These are phyloP conservation scores for Trametes hirsuta DNA, from an alignment of 1,284 basidiomycete species.

Conservation along the genomic window DNA sequence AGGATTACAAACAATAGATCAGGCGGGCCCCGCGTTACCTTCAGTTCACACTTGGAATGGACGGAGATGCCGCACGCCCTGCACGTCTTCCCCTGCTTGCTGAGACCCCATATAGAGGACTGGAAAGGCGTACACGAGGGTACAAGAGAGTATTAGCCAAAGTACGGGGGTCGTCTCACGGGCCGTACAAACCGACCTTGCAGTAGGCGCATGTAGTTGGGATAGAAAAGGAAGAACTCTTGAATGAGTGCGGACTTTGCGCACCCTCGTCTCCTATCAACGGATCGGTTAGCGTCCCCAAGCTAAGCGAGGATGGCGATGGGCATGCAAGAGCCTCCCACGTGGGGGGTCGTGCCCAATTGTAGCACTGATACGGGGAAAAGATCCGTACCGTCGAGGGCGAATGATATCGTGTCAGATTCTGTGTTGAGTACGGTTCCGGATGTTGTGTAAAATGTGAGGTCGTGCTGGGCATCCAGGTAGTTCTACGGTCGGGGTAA, in stretches of 20 bases:
- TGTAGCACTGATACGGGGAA: neutral
- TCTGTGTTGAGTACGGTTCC: constrained; percentile 60
- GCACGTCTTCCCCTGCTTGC: constrained; percentile 84
- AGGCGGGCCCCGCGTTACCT: constrained; percentile 48
- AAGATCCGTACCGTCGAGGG: constrained; percentile 63
- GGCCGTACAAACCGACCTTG: constrained; percentile 51
- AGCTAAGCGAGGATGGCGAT: neutral
- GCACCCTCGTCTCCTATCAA: constrained; percentile 69
- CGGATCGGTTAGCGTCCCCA: constrained; percentile 4
- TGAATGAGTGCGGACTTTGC: constrained; percentile 76
- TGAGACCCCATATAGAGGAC: constrained; percentile 84
- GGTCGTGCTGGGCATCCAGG: constrained; percentile 66
- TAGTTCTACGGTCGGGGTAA: constrained; percentile 50
- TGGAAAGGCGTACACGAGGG: constrained; percentile 31
- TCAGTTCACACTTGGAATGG: constrained; percentile 83
- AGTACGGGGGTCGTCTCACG: neutral
- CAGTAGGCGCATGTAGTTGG: constrained; percentile 82
- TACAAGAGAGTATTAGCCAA: neutral
- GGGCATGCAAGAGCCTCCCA: neutral
- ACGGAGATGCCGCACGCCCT: constrained; percentile 79
- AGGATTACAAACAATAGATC: neutral
- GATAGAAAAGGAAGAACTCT: constrained; percentile 82
- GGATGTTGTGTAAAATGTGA: constrained; percentile 56
- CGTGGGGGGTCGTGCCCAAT: neutral
- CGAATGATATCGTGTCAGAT: constrained; percentile 59